Conservation (phyloP, 2,329 filamentous ascomycete species). For the Fusarium pininemorale region DNA sequence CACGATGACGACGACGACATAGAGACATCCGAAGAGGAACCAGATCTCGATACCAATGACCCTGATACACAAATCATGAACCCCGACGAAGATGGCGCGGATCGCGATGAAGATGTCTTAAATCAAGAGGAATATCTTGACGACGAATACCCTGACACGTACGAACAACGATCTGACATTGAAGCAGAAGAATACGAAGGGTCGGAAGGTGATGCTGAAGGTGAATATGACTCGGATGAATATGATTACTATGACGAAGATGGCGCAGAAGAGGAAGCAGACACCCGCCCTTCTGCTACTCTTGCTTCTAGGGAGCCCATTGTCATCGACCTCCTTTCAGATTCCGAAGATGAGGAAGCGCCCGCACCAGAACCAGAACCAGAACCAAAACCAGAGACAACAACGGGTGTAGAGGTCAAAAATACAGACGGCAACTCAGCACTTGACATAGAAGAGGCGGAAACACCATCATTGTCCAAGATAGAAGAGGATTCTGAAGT, state of each 20-base stretch:
- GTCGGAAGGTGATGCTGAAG: constrained; percentile 45
- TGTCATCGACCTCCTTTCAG: constrained; percentile 58
- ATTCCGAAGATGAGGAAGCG: constrained; percentile 56
- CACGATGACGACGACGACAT: constrained; percentile 48
- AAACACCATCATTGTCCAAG: not conserved
- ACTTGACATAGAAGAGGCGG: not conserved
- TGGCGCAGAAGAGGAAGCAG: constrained; percentile 31
- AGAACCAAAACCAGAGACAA: not conserved
- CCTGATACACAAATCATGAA: constrained; percentile 36
- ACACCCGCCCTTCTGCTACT: constrained; percentile 16
- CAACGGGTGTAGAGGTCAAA: not conserved
- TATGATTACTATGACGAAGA: constrained; percentile 41
- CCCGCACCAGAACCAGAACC: not conserved
- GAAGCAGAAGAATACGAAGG: constrained; percentile 35
- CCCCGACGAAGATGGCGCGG: constrained; percentile 31
- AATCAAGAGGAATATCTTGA: constrained; percentile 35
- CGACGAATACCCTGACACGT: constrained; percentile 14
- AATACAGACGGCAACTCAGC: not conserved
- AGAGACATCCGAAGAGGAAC: constrained; percentile 43
- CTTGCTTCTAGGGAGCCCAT: constrained; percentile 48
- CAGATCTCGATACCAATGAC: constrained; percentile 41
- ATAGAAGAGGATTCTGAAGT: not conserved
- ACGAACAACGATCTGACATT: constrained; percentile 30
- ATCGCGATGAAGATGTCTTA: constrained; percentile 42
- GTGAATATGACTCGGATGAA: constrained; percentile 42